Base-by-base conservation (phyloP, 2,329 filamentous ascomycete species). In the Zymoseptoria pseudotritici region DNA sequence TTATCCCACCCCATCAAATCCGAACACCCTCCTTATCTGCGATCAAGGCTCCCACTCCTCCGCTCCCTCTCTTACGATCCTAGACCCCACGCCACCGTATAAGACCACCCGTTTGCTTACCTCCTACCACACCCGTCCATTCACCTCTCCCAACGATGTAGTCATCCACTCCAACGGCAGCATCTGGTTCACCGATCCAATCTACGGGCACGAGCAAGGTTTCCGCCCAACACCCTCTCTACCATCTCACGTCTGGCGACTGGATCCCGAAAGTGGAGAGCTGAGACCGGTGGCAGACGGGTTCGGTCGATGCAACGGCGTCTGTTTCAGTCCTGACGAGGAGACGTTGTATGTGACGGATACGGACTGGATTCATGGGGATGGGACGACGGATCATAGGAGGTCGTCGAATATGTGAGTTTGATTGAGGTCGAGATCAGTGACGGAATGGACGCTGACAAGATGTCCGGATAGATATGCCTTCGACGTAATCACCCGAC, bases 121-220 rank as follows among this genome's bases (percentile, higher is more conserved):
- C 65, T 84, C 82, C 69, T 87, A 77, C 68, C 83, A 83, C 55
- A 83, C 84, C 19, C 78, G 83, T 76, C 69, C 80, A 50, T 86
- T 86, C 72, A 84, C 80, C 68, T 85, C 83, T 0, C 71, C 85
- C 10, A 86, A 86, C 63, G 84, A 87, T 61, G 76, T 83, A 0
- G 76, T 78, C 1, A 68, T 83, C 77, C 83, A 29, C 69, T 71
- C 10, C 17, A 84, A 80, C 59, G 77, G 78, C n/a, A 79, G 83
- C 24, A 73, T 87, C n/a, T 87, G 85, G 74, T 86, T 87, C 66
- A 87, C 84, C 1, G 84, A 87, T 60, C 80, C 82, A 0, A 76
- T 79, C 7, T 87, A 87, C 63, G 85, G 83, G 2, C 82, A 77
- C 61, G 75, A 82, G 50, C 84, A 86, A 66, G 76, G 82, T 22